Base-by-base conservation (phyloP, 106 monocot species). In the Dendrobium catenatum region DNA sequence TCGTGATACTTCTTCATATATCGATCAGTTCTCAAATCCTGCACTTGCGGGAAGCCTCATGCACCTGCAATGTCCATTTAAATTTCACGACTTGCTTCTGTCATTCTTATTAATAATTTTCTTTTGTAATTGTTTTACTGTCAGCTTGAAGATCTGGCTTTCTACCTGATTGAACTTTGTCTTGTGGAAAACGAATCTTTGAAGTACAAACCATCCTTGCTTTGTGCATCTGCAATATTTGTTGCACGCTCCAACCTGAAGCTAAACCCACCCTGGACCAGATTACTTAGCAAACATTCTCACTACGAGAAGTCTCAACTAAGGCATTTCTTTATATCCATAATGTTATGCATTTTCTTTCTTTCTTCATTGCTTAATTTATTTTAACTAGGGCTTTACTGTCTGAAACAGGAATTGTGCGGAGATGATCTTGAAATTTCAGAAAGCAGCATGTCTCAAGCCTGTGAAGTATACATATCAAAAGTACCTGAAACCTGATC, bases 161-260 rank as follows among this genome's bases (percentile, higher is more conserved):
- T 85, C 83, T 89, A 89, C 72, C 85, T 89, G 13, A 79, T 87
- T 56, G 89, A 89, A 78, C 67, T 89, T 73, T 89, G 87, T 58
- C 72, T 89, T 2, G 80, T 82, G 77, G 80, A 89, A 79, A 87
- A 85, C 51, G 89, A 89, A 80, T 82, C 85, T 22, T 49, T 87
- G 82, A 85, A 79, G 68, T 89, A 78, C 80, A 89, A 82, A 40
- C 80, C 89, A 72, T 89, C 89, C 55, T 73, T 89, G 24, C 78
- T 89, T 4, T 82, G 82, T 72, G 89, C 89, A 68, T 87, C 89
- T 59, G 89, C 86, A 54, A 84, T 89, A 44, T 89, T 87, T 72
- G 78, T 87, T 54, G 89, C 89, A 75, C 80, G 89, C 5, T 87
- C 80, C 73, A 87, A 80, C 75, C 56, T 89, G 41, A 59, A 81